Conservation (phyloP, 1,284 basidiomycete genomes). For the Bjerkandera adusta region DNA sequence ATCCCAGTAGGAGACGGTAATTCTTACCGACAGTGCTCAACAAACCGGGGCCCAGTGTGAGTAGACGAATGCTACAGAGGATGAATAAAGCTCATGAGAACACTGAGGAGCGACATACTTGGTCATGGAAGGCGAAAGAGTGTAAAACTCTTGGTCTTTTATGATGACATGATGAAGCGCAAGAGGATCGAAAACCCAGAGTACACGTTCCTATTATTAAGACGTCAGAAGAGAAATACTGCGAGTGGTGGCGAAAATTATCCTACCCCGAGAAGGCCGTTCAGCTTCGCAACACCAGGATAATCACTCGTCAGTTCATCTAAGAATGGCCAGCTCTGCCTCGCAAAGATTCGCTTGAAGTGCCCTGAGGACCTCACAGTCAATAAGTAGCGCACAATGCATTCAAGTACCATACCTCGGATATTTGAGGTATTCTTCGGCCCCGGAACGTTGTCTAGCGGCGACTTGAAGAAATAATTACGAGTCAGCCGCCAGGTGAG, state of each 20-base stretch:
- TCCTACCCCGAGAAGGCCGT: constrained; percentile 1
- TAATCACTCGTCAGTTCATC: constrained; percentile 7
- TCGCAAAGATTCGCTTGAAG: background rate
- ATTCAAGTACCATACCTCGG: background rate
- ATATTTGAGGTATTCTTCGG: background rate
- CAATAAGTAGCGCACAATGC: background rate
- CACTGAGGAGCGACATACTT: background rate
- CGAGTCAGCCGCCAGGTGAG: too few species aligned
- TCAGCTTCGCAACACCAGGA: background rate
- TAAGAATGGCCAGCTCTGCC: constrained; percentile 4
- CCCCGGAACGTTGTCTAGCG: constrained; percentile 5
- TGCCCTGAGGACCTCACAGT: background rate
- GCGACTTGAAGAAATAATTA: background rate
- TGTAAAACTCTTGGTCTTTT: constrained; percentile 8
- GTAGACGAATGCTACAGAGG: too few species aligned
- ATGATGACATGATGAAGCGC: constrained; percentile 8
- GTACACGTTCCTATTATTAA: background rate
- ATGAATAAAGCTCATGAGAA: background rate
- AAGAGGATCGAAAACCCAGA: constrained; percentile 9
- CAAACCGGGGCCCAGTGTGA: background rate
- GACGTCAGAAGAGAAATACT: background rate
- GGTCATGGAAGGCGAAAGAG: background rate
- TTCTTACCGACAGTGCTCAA: background rate
- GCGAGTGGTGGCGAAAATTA: background rate
- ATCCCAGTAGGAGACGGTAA: background rate